Percentiles rank a stretch among this genome's conserved stretches.
phyloP scores from a whole-genome alignment of 2,329 filamentous ascomycete genomes.

The Xylariaceae sp. region DNA sequence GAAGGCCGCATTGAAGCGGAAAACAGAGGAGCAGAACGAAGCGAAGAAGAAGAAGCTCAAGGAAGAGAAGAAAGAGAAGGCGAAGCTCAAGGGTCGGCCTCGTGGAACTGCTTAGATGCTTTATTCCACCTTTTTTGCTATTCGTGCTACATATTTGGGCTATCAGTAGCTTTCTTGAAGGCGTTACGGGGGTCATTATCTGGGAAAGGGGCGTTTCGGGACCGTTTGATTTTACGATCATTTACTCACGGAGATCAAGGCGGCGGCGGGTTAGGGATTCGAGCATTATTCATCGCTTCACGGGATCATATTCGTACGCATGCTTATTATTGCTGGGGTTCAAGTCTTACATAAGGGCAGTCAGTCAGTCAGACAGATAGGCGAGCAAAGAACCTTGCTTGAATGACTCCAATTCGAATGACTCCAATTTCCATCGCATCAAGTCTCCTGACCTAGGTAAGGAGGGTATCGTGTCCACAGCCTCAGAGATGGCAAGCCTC shows the following conservation, averaged over 20 bases:
- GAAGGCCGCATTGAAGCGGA: conserved; percentile 80
- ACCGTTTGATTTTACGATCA: conserved; percentile 1
- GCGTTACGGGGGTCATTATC: conserved; percentile 22
- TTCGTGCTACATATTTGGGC: background rate
- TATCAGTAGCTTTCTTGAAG: conserved; percentile 10
- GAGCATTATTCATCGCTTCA: conserved; percentile 1
- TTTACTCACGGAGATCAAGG: conserved; percentile 19
- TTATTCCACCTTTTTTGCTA: background rate
- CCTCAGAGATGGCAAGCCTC: no score
- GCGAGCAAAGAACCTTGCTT: no score
- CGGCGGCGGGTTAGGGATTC: background rate
- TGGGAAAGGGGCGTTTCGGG: conserved; percentile 24
- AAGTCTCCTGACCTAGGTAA: no score
- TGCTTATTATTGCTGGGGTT: background rate
- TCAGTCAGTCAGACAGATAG: no score
- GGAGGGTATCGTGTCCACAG: no score
- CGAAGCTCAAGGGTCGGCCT: conserved; percentile 81
- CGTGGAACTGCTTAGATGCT: conserved; percentile 43
- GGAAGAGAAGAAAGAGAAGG: conserved; percentile 92
- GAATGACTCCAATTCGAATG: no score
- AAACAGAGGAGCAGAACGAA: conserved; percentile 85
- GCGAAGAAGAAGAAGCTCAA: conserved; percentile 95
- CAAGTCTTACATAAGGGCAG: no score
- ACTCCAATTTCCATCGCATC: no score
- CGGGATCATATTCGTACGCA: background rate